These are phyloP conservation scores for Calonectria honghensis DNA, from an alignment of 2,329 filamentous ascomycete species.

Conservation along the genomic window DNA sequence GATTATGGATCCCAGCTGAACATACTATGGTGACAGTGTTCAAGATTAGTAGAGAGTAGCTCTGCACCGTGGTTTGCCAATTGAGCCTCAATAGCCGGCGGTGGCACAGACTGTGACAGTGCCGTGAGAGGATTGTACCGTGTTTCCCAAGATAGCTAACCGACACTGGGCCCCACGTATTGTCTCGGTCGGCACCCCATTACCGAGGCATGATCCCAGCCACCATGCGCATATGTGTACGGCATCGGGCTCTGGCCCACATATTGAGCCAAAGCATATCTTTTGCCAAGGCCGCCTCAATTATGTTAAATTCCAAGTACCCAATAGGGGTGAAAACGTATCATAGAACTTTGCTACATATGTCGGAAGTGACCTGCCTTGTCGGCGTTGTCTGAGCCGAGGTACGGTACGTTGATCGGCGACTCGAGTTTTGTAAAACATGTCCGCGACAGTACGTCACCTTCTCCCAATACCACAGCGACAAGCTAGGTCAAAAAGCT, in stretches of 20 bases:
- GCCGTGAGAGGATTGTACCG: not conserved
- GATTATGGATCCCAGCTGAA: no score
- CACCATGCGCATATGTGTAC: not conserved
- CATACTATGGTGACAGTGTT: no score
- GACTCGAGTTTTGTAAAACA: not conserved
- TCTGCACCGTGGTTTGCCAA: not conserved
- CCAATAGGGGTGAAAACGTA: not conserved
- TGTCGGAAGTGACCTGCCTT: not conserved
- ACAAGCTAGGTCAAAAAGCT: no score
- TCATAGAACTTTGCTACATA: not conserved
- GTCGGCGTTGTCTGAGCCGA: not conserved
- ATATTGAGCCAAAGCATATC: not conserved
- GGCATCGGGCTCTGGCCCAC: not conserved
- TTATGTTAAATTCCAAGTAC: constrained; percentile 10
- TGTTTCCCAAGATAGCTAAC: not conserved
- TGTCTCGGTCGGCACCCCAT: not conserved
- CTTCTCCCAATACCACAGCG: not conserved
- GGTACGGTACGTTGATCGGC: not conserved
- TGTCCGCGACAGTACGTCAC: not conserved
- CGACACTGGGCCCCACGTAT: not conserved
- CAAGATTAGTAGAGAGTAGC: not conserved
- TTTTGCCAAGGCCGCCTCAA: not conserved
- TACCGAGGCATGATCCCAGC: constrained; percentile 3
- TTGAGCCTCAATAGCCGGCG: not conserved
- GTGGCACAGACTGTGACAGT: not conserved